Base-by-base conservation (phyloP, 371 early-diverging fungal species). In the Apophysomyces ossiformis region DNA sequence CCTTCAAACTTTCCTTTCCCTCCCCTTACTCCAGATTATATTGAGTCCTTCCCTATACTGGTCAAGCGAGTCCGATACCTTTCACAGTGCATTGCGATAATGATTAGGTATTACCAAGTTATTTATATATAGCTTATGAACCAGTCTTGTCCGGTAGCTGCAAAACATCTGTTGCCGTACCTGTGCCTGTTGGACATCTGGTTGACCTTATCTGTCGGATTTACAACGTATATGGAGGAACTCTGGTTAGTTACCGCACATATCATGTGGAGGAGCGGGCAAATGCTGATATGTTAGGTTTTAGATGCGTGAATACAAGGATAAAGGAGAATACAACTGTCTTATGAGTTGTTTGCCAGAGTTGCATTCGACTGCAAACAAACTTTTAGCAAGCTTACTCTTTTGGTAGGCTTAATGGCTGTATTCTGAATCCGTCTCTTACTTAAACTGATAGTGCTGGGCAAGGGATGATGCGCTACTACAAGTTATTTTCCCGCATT, bases 191-290 rank as follows among this genome's bases (percentile, higher is more conserved):
- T 4, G 73, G 65, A 13, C 72, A 74, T 37, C 47, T 85, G 26
- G 67, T 84, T 3, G 75, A 79, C 61, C 68, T 82, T 16, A 54
- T 80, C 35, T 81, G 80, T 37, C 79, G 86, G 61, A 71, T 81
- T 18, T 83, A 75, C 47, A 85, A 77, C 68, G 76, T 81, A 1
- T 78, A 69, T 69, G 74, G 73, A 62, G 78, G 76, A 16, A 76
- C 78, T 46, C 65, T 82, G 70, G 84, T 79, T 73, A 78, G 66
- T 60, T 37, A 26, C 32, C 32, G 32, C 32, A 26, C 32, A 26
- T 2, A 26, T 26, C 32, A 26, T 26, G 32, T 26, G 32, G 32
- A 26, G 2, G 32, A 26, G 32, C 32, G 0, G 32, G 32, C 2
- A 26, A 26, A 26, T 26, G 32, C 32, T 35, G 50, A 54, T n/a